Base-by-base conservation (phyloP, 2,329 filamentous ascomycete genomes). In the Diplodia sapinea region DNA sequence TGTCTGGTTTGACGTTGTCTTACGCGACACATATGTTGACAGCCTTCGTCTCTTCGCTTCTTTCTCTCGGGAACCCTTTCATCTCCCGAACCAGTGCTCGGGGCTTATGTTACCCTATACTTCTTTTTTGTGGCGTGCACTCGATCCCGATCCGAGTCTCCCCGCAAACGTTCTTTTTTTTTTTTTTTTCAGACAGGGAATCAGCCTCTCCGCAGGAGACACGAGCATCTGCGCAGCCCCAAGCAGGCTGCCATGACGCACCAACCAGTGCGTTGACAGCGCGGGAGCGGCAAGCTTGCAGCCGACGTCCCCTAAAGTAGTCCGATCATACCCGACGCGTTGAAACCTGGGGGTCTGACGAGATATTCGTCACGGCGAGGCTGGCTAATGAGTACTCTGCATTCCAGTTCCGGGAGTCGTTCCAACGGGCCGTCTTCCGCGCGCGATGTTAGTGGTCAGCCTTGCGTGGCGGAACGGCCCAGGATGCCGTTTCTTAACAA, bases 381-480 rank as follows among this genome's bases (percentile, higher is more conserved):
- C 43, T 57, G 36, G 36, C 55, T 57, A 9, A 36, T 17, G 9
- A 9, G 38, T 40, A 8, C 43, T 57, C 55, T 47, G 56, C 38
- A 31, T n/a, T 40, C 13, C 56, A 49, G 26, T 26, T 20, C 38
- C 38, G 23, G 38, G 12, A 20, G 40, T 61, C 40, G 56, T 29
- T 29, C 40, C 40, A n/a, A 26, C 23, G 38, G 56, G 13, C 56
- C 38, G 56, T 3, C 23, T 11, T 33, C 56, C 56, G 38, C 38
- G 29, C 29, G 36, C 4, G 8, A 17, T 47, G 1, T 61, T 1
- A 61, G 23, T 61, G 56, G 56, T 17, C 56, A 61, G 40, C 56
- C 23, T 61, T 49, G 56, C 33, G 20, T 26, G 17, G 56, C 56
- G 40, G 56, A 29, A 31, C 40, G 56, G 38, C 23, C 38, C 56